phyloP scores from a whole-genome alignment of 176 grass and related monocot species.

The Carex myosuroides region DNA sequence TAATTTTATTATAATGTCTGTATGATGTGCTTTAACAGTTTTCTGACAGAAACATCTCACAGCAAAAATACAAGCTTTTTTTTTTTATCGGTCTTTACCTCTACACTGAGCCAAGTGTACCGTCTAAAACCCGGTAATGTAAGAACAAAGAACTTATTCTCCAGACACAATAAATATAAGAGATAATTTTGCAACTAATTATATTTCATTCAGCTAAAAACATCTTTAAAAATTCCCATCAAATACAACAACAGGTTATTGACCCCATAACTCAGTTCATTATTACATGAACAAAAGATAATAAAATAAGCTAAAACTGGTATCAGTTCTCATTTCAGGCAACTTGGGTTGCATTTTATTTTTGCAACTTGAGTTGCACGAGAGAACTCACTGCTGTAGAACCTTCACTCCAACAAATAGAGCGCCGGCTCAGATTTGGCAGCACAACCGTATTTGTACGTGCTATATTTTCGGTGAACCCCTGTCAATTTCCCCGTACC shows the following conservation, averaged over 20 bases:
- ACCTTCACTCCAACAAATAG: slow-evolving; percentile 41
- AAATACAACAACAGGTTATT: background rate
- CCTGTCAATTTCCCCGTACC: slow-evolving; percentile 48
- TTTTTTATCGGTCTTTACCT: background rate
- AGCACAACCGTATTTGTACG: slow-evolving; percentile 53
- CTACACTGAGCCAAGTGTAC: too few relatives aligned
- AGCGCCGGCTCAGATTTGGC: slow-evolving; percentile 51
- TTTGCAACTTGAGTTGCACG: slow-evolving; percentile 34
- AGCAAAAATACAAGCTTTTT: too few relatives aligned
- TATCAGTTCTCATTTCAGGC: background rate
- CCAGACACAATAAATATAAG: background rate
- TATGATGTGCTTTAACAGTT: background rate
- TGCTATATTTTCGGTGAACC: slow-evolving; percentile 69
- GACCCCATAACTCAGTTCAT: background rate
- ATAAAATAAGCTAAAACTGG: background rate
- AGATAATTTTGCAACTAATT: background rate
- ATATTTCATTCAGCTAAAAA: background rate
- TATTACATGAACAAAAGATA: slow-evolving; percentile 6
- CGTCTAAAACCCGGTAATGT: background rate
- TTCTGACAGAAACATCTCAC: background rate
- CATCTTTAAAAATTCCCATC: background rate
- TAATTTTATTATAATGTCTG: background rate
- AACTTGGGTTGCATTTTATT: slow-evolving; percentile 28
- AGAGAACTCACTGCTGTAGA: background rate
- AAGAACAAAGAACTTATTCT: background rate